phyloP scores from a whole-genome alignment of 2,329 filamentous ascomycete species.

The Aspergillus intermedius region DNA sequence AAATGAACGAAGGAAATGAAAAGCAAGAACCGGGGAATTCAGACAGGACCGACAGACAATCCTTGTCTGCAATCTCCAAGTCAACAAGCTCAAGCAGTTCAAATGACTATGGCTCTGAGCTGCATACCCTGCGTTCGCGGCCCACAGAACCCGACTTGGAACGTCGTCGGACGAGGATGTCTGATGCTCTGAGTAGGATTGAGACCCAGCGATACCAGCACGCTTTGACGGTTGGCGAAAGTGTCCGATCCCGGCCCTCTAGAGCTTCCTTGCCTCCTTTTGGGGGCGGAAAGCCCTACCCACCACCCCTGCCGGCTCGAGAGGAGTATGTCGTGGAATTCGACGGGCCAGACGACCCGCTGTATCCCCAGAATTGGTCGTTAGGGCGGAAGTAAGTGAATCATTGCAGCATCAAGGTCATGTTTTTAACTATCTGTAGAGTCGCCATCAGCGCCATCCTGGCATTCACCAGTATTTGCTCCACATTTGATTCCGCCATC shows the following conservation, averaged over 20 bases:
- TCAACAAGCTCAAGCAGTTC: constrained; percentile 21
- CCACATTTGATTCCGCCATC: constrained; percentile 51
- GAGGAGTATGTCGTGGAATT: constrained; percentile 53
- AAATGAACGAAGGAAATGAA: no score
- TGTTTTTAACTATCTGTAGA: constrained; percentile 22
- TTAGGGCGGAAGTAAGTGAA: constrained; percentile 38
- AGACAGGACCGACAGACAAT: not conserved
- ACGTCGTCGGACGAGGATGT: constrained; percentile 17
- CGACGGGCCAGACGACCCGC: constrained; percentile 44
- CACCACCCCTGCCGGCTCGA: constrained; percentile 43
- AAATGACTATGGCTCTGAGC: constrained; percentile 19
- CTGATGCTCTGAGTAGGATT: constrained; percentile 23
- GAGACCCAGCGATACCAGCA: constrained; percentile 31
- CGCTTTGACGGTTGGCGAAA: constrained; percentile 32
- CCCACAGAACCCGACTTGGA: constrained; percentile 26
- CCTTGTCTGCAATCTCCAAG: not conserved
- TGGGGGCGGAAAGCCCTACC: constrained; percentile 44
- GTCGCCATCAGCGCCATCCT: constrained; percentile 12
- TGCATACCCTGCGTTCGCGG: constrained; percentile 23
- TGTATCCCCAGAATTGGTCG: constrained; percentile 50
- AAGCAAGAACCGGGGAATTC: not conserved
- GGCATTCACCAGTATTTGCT: constrained; percentile 21
- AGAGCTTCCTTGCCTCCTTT: constrained; percentile 18
- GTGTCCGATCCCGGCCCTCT: constrained; percentile 19
- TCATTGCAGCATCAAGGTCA: no score